These are phyloP conservation scores for Lactarius tabidus DNA, from an alignment of 768 basidiomycete genomes.

Conservation along the genomic window DNA sequence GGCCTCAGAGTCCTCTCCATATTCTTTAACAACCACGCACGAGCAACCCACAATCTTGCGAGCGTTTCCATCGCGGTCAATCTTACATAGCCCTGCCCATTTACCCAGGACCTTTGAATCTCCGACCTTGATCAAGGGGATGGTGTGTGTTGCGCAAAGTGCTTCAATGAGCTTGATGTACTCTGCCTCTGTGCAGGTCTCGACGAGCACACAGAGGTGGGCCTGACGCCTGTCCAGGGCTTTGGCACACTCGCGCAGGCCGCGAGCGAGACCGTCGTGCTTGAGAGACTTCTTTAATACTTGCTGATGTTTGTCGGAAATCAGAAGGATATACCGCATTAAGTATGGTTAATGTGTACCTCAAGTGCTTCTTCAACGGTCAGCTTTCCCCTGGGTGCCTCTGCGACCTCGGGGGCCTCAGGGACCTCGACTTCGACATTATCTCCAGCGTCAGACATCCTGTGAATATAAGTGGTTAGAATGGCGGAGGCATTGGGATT, in stretches of 20 bases:
- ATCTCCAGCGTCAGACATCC: slow-evolving; percentile 99
- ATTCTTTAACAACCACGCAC: slow-evolving; percentile 97
- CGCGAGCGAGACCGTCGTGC: slow-evolving; percentile 97
- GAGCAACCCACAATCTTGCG: slow-evolving; percentile 92
- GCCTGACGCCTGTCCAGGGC: slow-evolving; percentile 98
- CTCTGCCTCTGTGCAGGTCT: slow-evolving; percentile 98
- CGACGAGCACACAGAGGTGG: slow-evolving; percentile 97
- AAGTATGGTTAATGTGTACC: slow-evolving; percentile 38
- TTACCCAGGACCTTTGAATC: slow-evolving; percentile 97
- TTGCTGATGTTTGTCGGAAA: slow-evolving; percentile 52
- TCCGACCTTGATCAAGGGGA: slow-evolving; percentile 98
- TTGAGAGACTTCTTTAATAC: slow-evolving; percentile 98
- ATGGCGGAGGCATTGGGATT: not conserved
- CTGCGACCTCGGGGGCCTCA: slow-evolving; percentile 72
- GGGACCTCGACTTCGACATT: slow-evolving; percentile 55
- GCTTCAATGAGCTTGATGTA: slow-evolving; percentile 99
- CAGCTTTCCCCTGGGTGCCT: slow-evolving; percentile 93
- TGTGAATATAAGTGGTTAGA: slow-evolving; percentile 29
- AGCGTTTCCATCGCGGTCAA: slow-evolving; percentile 98
- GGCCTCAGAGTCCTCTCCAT: slow-evolving; percentile 92
- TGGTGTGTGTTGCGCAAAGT: slow-evolving; percentile 98
- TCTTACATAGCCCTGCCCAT: slow-evolving; percentile 99
- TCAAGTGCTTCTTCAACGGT: slow-evolving; percentile 93
- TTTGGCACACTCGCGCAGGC: slow-evolving; percentile 96
- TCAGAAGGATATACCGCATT: not conserved